These are phyloP conservation scores for Melastoma malabathricum DNA, from an alignment of 345 rosid genomes.

Conservation along the genomic window DNA sequence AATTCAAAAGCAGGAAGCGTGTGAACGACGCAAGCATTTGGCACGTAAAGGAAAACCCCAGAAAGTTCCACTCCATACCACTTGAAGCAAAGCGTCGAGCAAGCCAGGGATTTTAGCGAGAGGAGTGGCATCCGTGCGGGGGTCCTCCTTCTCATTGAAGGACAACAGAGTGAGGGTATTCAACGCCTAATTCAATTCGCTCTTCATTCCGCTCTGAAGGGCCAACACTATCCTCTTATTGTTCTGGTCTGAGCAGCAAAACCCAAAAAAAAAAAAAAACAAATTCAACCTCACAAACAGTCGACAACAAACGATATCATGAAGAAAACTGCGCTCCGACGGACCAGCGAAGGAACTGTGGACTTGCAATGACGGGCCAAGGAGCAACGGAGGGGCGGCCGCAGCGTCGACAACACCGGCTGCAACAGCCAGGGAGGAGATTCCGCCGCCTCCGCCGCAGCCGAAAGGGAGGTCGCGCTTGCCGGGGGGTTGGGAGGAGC, in stretches of 20 bases:
- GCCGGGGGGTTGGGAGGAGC: too few species aligned
- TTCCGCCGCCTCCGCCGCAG: too few species aligned
- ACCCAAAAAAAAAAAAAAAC: not conserved
- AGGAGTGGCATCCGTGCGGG: constrained; percentile 67
- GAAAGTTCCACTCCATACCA: constrained; percentile 37
- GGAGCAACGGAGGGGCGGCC: too few species aligned
- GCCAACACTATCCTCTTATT: constrained; percentile 84
- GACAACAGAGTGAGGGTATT: constrained; percentile 86
- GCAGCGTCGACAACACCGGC: too few species aligned
- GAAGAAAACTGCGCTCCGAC: too few species aligned
- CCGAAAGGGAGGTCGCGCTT: too few species aligned
- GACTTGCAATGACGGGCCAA: too few species aligned
- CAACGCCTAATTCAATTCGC: constrained; percentile 91
- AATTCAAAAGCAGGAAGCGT: not conserved
- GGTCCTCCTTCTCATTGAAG: constrained; percentile 84
- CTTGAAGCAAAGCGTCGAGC: constrained; percentile 89
- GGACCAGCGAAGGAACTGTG: too few species aligned
- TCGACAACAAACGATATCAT: too few species aligned
- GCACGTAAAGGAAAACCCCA: not conserved
- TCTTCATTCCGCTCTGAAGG: constrained; percentile 89
- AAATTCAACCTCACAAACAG: too few species aligned
- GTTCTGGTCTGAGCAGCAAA: constrained; percentile 56
- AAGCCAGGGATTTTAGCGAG: constrained; percentile 90
- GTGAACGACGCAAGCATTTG: not conserved
- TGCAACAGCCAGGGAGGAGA: too few species aligned